phyloP scores from a whole-genome alignment of 2,329 filamentous ascomycete genomes.

The Aspergillus sp. region DNA sequence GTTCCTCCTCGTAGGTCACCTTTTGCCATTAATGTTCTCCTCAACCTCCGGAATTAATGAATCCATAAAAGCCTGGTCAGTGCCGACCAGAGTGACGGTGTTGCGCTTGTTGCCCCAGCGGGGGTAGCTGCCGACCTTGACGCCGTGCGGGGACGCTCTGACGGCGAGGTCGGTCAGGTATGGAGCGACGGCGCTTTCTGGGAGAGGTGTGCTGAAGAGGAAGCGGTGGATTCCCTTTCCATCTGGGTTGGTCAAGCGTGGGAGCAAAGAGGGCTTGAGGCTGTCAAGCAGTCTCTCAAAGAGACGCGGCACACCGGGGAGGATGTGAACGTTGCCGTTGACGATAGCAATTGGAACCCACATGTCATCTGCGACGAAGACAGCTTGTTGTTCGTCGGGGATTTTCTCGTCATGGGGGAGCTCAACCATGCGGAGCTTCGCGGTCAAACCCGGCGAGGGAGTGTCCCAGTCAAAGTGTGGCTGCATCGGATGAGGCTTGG shows the following conservation, averaged over 20 bases:
- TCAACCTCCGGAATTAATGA: conserved; percentile 73
- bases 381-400: conserved; percentile 63
- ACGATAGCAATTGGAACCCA: conserved; percentile 90
- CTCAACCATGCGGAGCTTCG: conserved; percentile 86
- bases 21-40: conserved; percentile 67
- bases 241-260: conserved; percentile 71
- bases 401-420: conserved; percentile 69
- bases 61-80: conserved; percentile 72
- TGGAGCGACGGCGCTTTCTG: conserved; percentile 78
- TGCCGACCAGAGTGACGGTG: conserved; percentile 80
- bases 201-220: conserved; percentile 78
- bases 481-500: conserved; percentile 67
- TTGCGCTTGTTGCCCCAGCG: conserved; percentile 84
- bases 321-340: conserved; percentile 88
- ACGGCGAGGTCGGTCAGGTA: conserved; percentile 77
- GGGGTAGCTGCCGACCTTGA: conserved; percentile 95
- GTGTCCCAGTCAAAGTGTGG: conserved; percentile 78
- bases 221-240: conserved; percentile 76
- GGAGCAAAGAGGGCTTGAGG: conserved; percentile 65
- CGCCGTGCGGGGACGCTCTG: conserved; percentile 66
- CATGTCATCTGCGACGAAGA: conserved; percentile 74
- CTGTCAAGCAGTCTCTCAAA: conserved; percentile 77
- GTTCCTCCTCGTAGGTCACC: conserved; percentile 67
- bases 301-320: conserved; percentile 81
- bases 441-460: conserved; percentile 70